Evolutionary conservation across 306 rosid species (phyloP).

Genomic region (Carpinus fangiana): DNA sequence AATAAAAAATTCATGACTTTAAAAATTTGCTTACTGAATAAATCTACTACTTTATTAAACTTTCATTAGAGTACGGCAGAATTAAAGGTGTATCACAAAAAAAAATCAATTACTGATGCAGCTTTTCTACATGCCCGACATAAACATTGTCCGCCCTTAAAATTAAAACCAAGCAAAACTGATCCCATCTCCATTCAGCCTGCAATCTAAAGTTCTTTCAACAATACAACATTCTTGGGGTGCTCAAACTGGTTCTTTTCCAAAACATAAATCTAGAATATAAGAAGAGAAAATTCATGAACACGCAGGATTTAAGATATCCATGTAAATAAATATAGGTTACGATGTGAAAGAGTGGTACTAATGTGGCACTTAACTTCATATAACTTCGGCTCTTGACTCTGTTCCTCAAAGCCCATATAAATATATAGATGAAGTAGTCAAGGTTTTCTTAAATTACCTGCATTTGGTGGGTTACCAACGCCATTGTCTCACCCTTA

Average conservation of each 20-base stretch:
- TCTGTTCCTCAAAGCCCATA: neutral
- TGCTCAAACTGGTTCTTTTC: neutral
- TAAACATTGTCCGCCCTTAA: neutral
- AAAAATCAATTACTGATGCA: neutral
- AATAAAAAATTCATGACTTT: neutral
- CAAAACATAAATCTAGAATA: neutral
- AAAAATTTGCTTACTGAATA: neutral
- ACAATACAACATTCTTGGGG: neutral
- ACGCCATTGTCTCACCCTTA: conserved; percentile 61
- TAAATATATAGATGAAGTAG: neutral
- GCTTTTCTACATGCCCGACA: neutral
- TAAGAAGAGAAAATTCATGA: neutral
- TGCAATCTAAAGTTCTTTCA: neutral
- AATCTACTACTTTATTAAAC: neutral
- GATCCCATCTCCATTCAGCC: neutral
- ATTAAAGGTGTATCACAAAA: neutral
- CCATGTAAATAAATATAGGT: neutral
- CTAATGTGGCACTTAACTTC: neutral
- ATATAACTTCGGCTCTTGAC: neutral
- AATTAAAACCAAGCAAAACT: neutral
- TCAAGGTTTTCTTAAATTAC: conserved; percentile 38
- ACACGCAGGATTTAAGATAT: neutral
- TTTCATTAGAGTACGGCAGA: neutral
- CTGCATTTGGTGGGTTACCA: conserved; percentile 77
- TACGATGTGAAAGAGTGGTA: neutral